These are phyloP conservation scores for Cyclotella kingstonii DNA, from an alignment of 108 stramenopile species.

Conservation along the genomic window DNA sequence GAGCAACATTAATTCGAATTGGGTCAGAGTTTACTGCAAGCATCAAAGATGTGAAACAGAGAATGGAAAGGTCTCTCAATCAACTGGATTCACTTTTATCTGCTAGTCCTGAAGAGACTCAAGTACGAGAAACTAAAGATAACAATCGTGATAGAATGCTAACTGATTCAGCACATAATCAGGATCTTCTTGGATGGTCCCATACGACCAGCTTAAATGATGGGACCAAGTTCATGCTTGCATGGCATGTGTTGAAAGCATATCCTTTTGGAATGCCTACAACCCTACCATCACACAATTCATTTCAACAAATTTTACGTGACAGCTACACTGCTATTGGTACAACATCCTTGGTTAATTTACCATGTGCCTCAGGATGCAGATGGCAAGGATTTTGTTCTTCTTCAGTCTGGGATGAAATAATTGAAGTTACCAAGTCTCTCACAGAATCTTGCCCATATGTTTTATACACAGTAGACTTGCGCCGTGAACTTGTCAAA, in stretches of 20 bases:
- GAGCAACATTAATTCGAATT: conserved; percentile 32
- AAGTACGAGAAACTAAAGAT: too few relatives aligned
- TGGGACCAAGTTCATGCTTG: conserved; percentile 35
- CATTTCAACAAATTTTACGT: conserved; percentile 17
- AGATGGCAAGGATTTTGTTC: conserved; percentile 36
- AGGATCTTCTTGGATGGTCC: conserved; percentile 39
- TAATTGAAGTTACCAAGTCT: conserved; percentile 36
- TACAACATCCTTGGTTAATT: conserved; percentile 14
- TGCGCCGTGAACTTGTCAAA: conserved; percentile 38
- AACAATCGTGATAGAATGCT: too few relatives aligned
- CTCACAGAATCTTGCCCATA: conserved; percentile 48
- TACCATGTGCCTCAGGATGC: conserved; percentile 59
- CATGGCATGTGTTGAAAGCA: conserved; percentile 40
- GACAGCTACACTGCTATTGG: conserved; percentile 16
- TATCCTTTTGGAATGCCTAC: conserved; percentile 31
- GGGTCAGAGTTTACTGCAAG: conserved; percentile 37
- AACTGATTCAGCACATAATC: conserved; percentile 26
- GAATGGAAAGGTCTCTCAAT: conserved; percentile 30
- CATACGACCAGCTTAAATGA: conserved; percentile 31
- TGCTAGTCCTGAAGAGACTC: too few relatives aligned
- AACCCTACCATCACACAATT: conserved; percentile 13
- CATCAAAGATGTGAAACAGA: conserved; percentile 40
- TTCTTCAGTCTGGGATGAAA: conserved; percentile 44
- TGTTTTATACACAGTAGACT: conserved; percentile 63
- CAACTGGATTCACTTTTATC: too few relatives aligned